These are phyloP conservation scores for Apophysomyces sp. DNA, from an alignment of 371 early-diverging fungal genomes.

Conservation along the genomic window DNA sequence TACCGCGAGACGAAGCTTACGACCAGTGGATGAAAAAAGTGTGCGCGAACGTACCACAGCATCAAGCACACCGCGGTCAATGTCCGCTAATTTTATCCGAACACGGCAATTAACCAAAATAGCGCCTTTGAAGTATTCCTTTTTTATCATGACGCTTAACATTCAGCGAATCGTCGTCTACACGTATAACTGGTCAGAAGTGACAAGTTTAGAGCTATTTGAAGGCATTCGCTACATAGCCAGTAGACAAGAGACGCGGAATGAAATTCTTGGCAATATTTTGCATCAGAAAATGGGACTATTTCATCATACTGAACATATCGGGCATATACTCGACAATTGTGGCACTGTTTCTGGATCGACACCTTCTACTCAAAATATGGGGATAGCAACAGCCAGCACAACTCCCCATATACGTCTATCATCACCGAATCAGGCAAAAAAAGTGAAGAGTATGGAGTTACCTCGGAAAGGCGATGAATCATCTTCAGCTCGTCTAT, in stretches of 20 bases:
- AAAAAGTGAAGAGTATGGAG: slow-evolving; percentile 4
- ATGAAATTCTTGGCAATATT: slow-evolving; percentile 54
- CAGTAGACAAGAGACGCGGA: slow-evolving; percentile 56
- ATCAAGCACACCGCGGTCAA: slow-evolving; percentile 25
- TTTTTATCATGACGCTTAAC: slow-evolving; percentile 62
- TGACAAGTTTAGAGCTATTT: slow-evolving; percentile 58
- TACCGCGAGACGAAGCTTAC: neutral
- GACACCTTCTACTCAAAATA: slow-evolving; percentile 3
- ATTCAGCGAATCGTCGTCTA: slow-evolving; percentile 58
- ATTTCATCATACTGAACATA: slow-evolving; percentile 55
- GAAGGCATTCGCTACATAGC: slow-evolving; percentile 30
- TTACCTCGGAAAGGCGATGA: slow-evolving; percentile 2
- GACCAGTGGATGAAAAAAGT: neutral
- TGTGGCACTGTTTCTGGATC: slow-evolving; percentile 2
- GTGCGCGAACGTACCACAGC: slow-evolving; percentile 28
- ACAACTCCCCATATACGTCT: slow-evolving; percentile 23
- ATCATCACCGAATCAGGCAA: slow-evolving; percentile 22
- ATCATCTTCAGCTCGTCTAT: neutral
- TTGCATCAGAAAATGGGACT: slow-evolving; percentile 73
- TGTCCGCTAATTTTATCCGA: slow-evolving; percentile 7
- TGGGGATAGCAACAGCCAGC: neutral
- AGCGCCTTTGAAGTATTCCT: slow-evolving; percentile 52
- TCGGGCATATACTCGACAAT: slow-evolving; percentile 21
- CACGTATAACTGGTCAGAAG: slow-evolving; percentile 74
- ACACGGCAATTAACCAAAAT: slow-evolving; percentile 7